Evolutionary conservation across 805 yeast species (phyloP), one percentile per base, ranked within the genome.

Genomic region (Wickerhamiella lipophila): DNA sequence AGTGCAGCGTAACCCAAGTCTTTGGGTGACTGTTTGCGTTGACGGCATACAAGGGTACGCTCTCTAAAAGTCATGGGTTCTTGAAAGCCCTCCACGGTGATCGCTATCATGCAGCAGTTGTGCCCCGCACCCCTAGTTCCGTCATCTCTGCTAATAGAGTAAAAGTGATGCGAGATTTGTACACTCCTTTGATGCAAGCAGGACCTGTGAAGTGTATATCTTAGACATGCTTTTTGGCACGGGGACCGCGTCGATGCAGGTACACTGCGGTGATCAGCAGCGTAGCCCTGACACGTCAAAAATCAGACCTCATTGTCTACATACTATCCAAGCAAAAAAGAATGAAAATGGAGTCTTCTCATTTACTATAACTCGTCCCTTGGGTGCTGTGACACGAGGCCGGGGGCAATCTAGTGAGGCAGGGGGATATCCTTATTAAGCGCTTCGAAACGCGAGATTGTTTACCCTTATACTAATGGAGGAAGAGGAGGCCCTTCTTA

Each of bases 401-500:
- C n/a, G n/a, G n/a, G n/a, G n/a, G n/a, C n/a, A n/a, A n/a, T n/a
- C n/a, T n/a, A n/a, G n/a, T n/a, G n/a, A n/a, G n/a, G n/a, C n/a
- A 29, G 11, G 32, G 32, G 13, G 32, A 29, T 9, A 13, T 13
- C 30, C 29, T 40, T 23, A 40, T 40, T 23, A 40, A 22, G 43
- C 30, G 29, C 25, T 23, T 23, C 30, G 25, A 25, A 23, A 40
- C 43, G 30, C 43, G 43, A 38, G 42, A 32, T 38, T 29, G 27
- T 29, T 29, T 29, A 42, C 46, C 34, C 13, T 3, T 15, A 23
- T 22, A 36, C 36, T 15, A 15, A 32, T 32, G 38, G 38, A 32
- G 36, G 42, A 36, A 29, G 83, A 78, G 47, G 76, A 71, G 34
- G 92, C 83, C 57, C 81, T 70, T 56, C 69, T 79, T 21, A 58